phyloP scores from a whole-genome alignment of 805 yeast species.

The Dipodascus albidus region DNA sequence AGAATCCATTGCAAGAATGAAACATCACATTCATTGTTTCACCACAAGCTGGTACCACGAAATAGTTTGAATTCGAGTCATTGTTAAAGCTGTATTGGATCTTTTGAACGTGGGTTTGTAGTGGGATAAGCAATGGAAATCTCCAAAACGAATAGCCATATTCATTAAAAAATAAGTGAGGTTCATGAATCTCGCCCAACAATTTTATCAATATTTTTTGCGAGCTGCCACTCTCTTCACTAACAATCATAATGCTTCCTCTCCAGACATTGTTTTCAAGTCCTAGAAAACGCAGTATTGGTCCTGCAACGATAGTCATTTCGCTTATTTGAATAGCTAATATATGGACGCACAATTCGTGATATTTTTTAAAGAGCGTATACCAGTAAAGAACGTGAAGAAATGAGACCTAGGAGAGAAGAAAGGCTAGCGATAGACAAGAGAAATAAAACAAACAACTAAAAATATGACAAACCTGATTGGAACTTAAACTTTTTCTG shows the following conservation, averaged over 20 bases:
- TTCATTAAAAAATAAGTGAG: slow-evolving; percentile 30
- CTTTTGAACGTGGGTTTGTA: slow-evolving; percentile 43
- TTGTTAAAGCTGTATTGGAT: slow-evolving; percentile 52
- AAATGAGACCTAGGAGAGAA: too few relatives aligned
- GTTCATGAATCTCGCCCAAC: slow-evolving; percentile 15
- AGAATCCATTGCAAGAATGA: slow-evolving; percentile 86
- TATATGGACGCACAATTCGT: too few relatives aligned
- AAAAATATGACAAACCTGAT: too few relatives aligned
- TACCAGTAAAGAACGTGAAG: too few relatives aligned
- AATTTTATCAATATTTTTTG: slow-evolving; percentile 20
- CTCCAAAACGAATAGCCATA: slow-evolving; percentile 52
- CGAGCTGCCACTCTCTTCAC: slow-evolving; percentile 29
- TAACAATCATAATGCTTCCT: slow-evolving; percentile 58
- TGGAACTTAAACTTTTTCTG: too few relatives aligned
- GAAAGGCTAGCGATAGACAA: too few relatives aligned
- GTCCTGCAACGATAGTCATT: slow-evolving; percentile 45
- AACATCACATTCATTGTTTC: slow-evolving; percentile 75
- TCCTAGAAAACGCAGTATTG: slow-evolving; percentile 57
- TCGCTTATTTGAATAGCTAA: too few relatives aligned
- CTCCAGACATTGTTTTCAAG: slow-evolving; percentile 54
- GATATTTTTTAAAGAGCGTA: too few relatives aligned
- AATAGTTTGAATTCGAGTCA: slow-evolving; percentile 35
- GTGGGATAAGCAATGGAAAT: slow-evolving; percentile 40
- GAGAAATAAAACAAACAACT: too few relatives aligned
- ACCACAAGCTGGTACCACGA: slow-evolving; percentile 51